Conservation (phyloP, 352 stramenopile genomes). For the Phytopythium sindhum region DNA sequence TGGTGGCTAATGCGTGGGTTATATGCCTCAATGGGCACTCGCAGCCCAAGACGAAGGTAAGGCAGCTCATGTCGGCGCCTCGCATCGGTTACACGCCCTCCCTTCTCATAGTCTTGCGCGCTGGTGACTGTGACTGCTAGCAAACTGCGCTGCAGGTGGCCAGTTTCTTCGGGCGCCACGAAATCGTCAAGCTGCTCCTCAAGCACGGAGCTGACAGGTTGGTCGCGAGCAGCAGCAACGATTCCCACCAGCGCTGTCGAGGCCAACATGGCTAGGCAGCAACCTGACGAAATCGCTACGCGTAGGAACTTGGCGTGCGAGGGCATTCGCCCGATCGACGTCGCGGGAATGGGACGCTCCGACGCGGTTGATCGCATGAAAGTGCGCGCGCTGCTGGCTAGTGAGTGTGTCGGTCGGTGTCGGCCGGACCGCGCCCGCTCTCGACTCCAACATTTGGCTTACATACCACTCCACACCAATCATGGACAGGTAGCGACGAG, state of each 20-base stretch:
- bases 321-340: slow-evolving; percentile 33
- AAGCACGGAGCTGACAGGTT: slow-evolving; percentile 61
- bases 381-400: slow-evolving; percentile 48
- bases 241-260: neutral
- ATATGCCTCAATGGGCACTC: slow-evolving; percentile 5
- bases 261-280: neutral
- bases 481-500: slow-evolving; percentile 5
- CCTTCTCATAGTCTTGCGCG: too few relatives aligned
- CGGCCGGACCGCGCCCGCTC: neutral
- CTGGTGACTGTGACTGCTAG: slow-evolving; percentile 11
- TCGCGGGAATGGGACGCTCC: slow-evolving; percentile 38
- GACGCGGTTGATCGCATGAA: slow-evolving; percentile 65
- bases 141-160: slow-evolving; percentile 62
- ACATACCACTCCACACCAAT: neutral
- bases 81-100: neutral
- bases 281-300: neutral
- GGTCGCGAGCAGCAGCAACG: too few relatives aligned
- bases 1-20: slow-evolving; percentile 6
- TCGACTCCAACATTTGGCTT: slow-evolving; percentile 9
- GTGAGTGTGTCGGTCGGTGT: slow-evolving; percentile 14
- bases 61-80: neutral
- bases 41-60: slow-evolving; percentile 3
- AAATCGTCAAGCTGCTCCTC: slow-evolving; percentile 49
- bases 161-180: slow-evolving; percentile 55
- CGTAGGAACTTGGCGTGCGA: slow-evolving; percentile 51